These are phyloP conservation scores for Trebouxiophyceae sp. DNA, from an alignment of 163 green algal genomes.

Conservation along the genomic window DNA sequence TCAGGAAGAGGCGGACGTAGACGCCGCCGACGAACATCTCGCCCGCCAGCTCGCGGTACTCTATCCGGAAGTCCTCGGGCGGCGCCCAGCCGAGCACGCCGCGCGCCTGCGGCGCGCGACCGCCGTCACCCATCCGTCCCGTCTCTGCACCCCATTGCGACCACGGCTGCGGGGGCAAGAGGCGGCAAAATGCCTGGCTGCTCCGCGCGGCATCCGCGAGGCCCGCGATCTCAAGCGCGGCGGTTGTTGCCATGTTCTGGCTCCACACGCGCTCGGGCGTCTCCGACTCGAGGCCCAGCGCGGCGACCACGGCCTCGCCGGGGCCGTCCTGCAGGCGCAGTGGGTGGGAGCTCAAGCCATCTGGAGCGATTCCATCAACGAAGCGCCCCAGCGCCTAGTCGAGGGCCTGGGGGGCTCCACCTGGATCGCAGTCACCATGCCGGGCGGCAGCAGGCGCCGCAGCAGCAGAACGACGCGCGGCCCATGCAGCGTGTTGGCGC, in stretches of 20 bases:
- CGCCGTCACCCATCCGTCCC: too few species aligned
- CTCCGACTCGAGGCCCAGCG: constrained; percentile 53
- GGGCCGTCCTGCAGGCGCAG: constrained; percentile 56
- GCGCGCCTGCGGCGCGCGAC: constrained; percentile 4
- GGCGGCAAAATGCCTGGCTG: too few species aligned
- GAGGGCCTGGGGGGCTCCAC: too few species aligned
- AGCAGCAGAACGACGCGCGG: constrained; percentile 49
- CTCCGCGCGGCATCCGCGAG: constrained; percentile 30
- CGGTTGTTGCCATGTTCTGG: constrained; percentile 44
- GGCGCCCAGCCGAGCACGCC: constrained; percentile 46
- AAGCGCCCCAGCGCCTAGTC: too few species aligned
- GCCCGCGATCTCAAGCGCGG: constrained; percentile 45
- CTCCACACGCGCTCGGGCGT: constrained; percentile 83
- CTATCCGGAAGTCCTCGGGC: constrained; percentile 34
- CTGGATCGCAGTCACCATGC: background rate
- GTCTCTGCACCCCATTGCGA: too few species aligned
- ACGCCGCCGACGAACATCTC: constrained; percentile 81
- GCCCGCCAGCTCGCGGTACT: constrained; percentile 40
- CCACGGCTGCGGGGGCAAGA: too few species aligned
- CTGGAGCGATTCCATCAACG: too few species aligned
- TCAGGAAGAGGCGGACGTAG: constrained; percentile 88
- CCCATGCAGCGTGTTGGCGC: constrained; percentile 62
- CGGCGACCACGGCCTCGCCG: constrained; percentile 40
- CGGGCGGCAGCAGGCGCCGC: constrained; percentile 57
- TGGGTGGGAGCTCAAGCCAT: too few species aligned